Base-by-base conservation (phyloP, 805 yeast genomes). In the Zygoascus bituminiphila region DNA sequence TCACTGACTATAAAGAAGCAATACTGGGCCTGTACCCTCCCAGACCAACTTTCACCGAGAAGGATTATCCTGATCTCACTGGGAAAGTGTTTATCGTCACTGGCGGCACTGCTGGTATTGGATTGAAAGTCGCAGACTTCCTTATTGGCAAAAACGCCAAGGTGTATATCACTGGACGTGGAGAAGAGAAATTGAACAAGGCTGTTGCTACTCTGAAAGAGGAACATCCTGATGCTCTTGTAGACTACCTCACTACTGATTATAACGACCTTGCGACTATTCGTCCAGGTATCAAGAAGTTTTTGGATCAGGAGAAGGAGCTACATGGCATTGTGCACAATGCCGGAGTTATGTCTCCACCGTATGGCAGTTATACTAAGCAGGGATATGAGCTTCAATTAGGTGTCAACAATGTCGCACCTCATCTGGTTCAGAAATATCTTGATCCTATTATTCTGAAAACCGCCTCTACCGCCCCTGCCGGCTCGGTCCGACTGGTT, bases 261-360 rank as follows among this genome's bases (percentile, higher is more conserved):
- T 54, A 50, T 49, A 61, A 60, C 24, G 79, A 78, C 55, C 60
- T 77, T 49, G 49, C 65, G 5, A 65, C 74, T 1, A 61, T 76
- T 47, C 64, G 62, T 51, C 62, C 69, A 0, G 77, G 70, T 1
- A 66, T 63, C 8, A 59, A 57, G 12, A 55, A 61, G 35, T 53
- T 72, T 31, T 38, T 59, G n/a, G 40, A 45, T 6, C 50, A 55
- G 21, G 64, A 66, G 19, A 48, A 55, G 5, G 53, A 55, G 3
- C 48, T 73, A 39, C 65, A 73, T 46, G 60, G 68, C 1, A 60
- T 71, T 21, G 60, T 74, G 26, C 67, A 70, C 52, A 74, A 74
- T 54, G 77, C 76, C 10, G 76, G 75, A 26, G 68, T 74, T 3
- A 69, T 71, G 73, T 29, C 29, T 12, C 71, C 71, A 2, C 70